Evolutionary conservation across 179 eudicot species (phyloP).

Genomic region (Amaranthus tricolor): DNA sequence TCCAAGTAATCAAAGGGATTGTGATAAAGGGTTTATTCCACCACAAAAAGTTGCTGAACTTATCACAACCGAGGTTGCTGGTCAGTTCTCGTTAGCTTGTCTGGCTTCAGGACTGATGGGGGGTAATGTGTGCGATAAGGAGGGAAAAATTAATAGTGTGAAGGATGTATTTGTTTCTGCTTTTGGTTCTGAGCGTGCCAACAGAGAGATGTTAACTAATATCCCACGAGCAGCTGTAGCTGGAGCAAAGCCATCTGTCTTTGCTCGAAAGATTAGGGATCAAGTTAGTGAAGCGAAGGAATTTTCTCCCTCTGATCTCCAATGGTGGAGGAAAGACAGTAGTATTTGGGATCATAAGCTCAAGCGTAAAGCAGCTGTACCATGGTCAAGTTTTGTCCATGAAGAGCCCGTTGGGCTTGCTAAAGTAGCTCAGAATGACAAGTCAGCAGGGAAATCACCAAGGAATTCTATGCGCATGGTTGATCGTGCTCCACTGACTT

Average conservation of each 20-base stretch:
- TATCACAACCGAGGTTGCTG: conserved; percentile 13
- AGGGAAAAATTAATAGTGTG: conserved; percentile 28
- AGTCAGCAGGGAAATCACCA: conserved; percentile 20
- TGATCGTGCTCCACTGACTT: conserved; percentile 35
- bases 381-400: conserved; percentile 35
- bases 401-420: conserved; percentile 33
- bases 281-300: conserved; percentile 15
- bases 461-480: conserved; percentile 15
- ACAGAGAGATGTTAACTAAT: conserved; percentile 24
- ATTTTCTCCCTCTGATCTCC: conserved; percentile 30
- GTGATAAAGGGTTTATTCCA: conserved; percentile 20
- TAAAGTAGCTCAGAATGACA: conserved; percentile 23
- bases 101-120: conserved; percentile 24
- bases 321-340: conserved; percentile 37
- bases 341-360: conserved; percentile 38
- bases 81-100: conserved; percentile 34
- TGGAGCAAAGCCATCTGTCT: conserved; percentile 42
- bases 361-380: conserved; percentile 32
- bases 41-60: conserved; percentile 18
- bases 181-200: conserved; percentile 33
- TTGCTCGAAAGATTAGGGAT: conserved; percentile 25
- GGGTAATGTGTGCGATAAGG: conserved; percentile 23
- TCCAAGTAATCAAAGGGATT: conserved; percentile 11
- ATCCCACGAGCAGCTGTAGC: conserved; percentile 46
- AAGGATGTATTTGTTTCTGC: conserved; percentile 47